Evolutionary conservation across 306 rosid genomes (phyloP), one percentile per base, ranked within the genome.

Genomic region (Crataegus laevigata): DNA sequence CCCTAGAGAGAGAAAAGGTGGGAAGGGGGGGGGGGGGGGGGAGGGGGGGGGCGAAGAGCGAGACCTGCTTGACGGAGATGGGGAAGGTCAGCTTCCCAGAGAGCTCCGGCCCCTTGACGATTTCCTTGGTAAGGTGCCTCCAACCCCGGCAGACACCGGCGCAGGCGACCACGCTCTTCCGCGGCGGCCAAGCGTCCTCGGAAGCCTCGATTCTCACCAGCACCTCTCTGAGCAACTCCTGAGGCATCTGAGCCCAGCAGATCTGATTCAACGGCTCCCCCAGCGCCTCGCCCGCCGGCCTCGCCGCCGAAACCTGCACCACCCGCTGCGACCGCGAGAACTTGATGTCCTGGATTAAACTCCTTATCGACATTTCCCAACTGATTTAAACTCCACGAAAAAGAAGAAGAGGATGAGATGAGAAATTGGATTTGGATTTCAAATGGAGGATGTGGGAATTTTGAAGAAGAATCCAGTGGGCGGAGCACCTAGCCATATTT

Each of bases 81-180:
- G 99, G 99, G 78, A 96, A 96, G 43, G 99, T 96, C 36, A 96
- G 59, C 80, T 66, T 84, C 0, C 93, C 78, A 8, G 98, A 92
- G 58, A 88, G 72, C 43, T 92, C 91, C 5, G 96, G 99, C 8
- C 84, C 72, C 78, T 83, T 84, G n/a, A 96, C 98, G 79, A 92
- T 90, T 80, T 92, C 98, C 75, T 83, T 89, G 1, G 92, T 89
- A 75, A 90, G 84, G 21, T 78, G 72, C 24, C 99, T 85, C 99
- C 99, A 96, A 69, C 91, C 90, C 76, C 98, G 89, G 79, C 99
- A 92, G 1, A 96, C 99, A 22, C 98, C 97, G 32, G 99, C 97
- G 59, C 98, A 92, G 8, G 96, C 92, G 62, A 92, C 96, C 7
- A 96, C 99, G 79, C 76, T 88, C 84, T 84, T 88, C 62, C 99